A percentile compares a stretch with the other conserved stretches of the same genome.
phyloP scores from a whole-genome alignment of 2,329 filamentous ascomycete species.

The Ilyonectria sp. region DNA sequence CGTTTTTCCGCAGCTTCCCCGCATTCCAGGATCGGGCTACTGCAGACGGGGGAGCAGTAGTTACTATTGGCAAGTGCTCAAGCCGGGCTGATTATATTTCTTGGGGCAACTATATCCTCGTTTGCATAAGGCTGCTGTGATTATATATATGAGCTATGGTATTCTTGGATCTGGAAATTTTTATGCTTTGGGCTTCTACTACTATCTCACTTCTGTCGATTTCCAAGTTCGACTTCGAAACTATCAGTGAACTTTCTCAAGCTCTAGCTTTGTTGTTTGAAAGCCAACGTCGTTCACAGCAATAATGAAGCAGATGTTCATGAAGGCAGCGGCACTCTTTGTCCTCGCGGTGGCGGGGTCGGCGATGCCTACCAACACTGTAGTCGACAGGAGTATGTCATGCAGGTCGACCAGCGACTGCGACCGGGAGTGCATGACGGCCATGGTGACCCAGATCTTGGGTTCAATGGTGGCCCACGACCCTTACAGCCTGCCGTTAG shows the following conservation, averaged over 20 bases:
- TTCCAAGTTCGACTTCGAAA: not conserved
- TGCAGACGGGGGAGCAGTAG: not conserved
- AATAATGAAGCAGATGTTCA: constrained; percentile 5
- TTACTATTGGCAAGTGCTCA: not conserved
- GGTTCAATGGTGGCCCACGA: constrained; percentile 26
- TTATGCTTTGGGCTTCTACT: not conserved
- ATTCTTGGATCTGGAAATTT: not conserved
- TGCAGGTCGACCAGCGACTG: constrained; percentile 4
- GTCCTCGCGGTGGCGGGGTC: constrained; percentile 10
- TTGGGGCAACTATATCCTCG: not conserved
- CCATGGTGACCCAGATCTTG: constrained; percentile 21
- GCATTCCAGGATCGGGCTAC: not conserved
- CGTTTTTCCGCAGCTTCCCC: not conserved
- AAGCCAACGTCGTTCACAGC: not conserved
- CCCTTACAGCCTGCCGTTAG: constrained; percentile 17
- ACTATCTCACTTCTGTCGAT: constrained; percentile 26
- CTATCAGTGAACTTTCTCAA: not conserved
- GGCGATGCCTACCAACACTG: constrained; percentile 1
- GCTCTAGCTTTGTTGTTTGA: not conserved
- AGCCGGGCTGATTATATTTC: not conserved
- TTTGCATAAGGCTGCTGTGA: not conserved
- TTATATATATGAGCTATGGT: constrained; percentile 1
- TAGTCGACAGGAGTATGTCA: not conserved
- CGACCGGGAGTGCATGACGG: constrained; percentile 15
- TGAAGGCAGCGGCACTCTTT: constrained; percentile 4